phyloP scores from a whole-genome alignment of 768 basidiomycete genomes.

The Psilocybe subaeruginosa region DNA sequence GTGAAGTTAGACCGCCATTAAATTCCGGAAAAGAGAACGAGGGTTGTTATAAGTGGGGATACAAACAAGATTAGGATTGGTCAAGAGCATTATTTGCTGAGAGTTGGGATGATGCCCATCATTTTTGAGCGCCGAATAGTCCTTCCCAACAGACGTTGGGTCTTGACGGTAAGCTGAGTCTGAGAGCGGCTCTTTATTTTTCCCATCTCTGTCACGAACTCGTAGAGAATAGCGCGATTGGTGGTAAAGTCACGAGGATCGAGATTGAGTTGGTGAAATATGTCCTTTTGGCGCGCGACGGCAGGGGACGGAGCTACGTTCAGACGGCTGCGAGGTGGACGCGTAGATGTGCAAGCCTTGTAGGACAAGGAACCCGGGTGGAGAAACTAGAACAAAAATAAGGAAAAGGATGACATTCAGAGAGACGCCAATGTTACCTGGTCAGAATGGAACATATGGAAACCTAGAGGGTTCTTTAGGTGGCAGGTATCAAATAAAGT shows the following conservation, averaged over 20 bases:
- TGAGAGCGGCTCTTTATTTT: slow-evolving; percentile 73
- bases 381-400: not conserved
- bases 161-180: slow-evolving; percentile 77
- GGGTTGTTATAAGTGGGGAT: slow-evolving; percentile 2
- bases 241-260: slow-evolving; percentile 74
- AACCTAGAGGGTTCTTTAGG: not conserved
- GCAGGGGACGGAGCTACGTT: slow-evolving; percentile 58
- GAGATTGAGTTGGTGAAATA: slow-evolving; percentile 71
- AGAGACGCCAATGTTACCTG: slow-evolving; percentile 1
- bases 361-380: slow-evolving; percentile 27
- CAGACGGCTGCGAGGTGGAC: slow-evolving; percentile 28
- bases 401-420: not conserved
- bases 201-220: slow-evolving; percentile 74
- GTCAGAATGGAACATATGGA: slow-evolving; percentile 10
- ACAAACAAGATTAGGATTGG: not conserved
- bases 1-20: slow-evolving; percentile 1
- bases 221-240: slow-evolving; percentile 59
- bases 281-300: slow-evolving; percentile 60
- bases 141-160: slow-evolving; percentile 78
- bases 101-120: slow-evolving; percentile 83
- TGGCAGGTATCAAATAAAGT: not conserved
- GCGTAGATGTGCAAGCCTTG: slow-evolving; percentile 24
- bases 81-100: slow-evolving; percentile 32
- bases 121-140: slow-evolving; percentile 87
- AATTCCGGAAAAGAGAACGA: not conserved